Evolutionary conservation across 192 early-diverging fungal species (phyloP).

Genomic region (Gryganskiella cystojenkinii): DNA sequence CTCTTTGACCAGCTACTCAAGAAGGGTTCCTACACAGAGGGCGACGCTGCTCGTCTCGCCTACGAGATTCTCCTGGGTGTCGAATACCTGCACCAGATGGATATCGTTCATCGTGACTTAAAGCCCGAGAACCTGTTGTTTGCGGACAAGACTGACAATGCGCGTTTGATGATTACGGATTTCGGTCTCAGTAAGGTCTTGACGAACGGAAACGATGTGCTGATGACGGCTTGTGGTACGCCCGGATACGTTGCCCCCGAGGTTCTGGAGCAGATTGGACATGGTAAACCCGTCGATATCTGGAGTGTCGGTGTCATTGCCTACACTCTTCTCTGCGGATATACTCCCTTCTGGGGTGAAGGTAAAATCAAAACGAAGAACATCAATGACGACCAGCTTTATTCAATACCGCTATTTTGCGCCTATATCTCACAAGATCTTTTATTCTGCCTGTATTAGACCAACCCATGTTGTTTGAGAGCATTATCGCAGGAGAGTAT

Average conservation of each 20-base stretch:
- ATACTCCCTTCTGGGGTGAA: constrained; percentile 73
- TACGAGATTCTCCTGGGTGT: constrained; percentile 79
- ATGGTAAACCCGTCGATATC: constrained; percentile 76
- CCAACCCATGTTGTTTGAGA: constrained; percentile 35
- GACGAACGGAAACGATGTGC: constrained; percentile 62
- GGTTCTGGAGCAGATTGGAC: constrained; percentile 68
- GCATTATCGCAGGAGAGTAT: constrained; percentile 64
- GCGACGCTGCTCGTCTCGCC: constrained; percentile 76
- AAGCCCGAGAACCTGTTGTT: constrained; percentile 85
- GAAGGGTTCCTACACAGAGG: constrained; percentile 77
- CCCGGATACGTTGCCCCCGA: constrained; percentile 76
- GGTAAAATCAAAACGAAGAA: constrained; percentile 45
- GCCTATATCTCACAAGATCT: constrained; percentile 44
- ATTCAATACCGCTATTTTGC: no score
- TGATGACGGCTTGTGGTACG: constrained; percentile 75
- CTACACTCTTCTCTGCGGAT: constrained; percentile 79
- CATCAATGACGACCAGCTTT: no score
- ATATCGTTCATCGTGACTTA: constrained; percentile 85
- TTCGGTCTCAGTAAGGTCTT: constrained; percentile 81
- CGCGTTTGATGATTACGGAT: constrained; percentile 73
- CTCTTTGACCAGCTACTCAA: constrained; percentile 80
- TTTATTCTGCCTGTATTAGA: constrained; percentile 46
- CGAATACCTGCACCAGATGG: constrained; percentile 83
- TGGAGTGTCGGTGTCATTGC: constrained; percentile 82
- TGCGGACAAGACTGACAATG: constrained; percentile 53